Percentiles rank a stretch among this genome's conserved stretches.
These are phyloP conservation scores for Thelephora terrestris DNA, from an alignment of 1,284 basidiomycete genomes.

Conservation along the genomic window DNA sequence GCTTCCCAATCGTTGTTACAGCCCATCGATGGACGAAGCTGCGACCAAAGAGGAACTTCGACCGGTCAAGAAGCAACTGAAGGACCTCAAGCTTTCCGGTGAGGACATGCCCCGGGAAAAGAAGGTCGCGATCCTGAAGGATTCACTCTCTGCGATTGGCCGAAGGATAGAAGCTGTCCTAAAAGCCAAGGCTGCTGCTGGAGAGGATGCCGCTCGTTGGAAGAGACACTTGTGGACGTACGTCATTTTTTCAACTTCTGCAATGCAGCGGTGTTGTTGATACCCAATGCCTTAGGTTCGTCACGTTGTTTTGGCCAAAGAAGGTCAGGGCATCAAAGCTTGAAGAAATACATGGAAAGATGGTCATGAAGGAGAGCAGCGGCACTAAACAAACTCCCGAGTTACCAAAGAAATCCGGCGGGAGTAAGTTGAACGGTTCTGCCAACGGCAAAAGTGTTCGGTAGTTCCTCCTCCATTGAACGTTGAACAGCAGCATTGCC, in stretches of 20 bases:
- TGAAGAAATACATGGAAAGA: conserved; percentile 89
- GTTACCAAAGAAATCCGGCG: conserved; percentile 43
- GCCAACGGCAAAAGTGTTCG: neutral
- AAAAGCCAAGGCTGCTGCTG: conserved; percentile 61
- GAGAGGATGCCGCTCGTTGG: conserved; percentile 79
- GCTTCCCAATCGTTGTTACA: conserved; percentile 20
- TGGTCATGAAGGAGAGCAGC: conserved; percentile 69
- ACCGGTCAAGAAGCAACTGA: conserved; percentile 95
- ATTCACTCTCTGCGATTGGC: conserved; percentile 91
- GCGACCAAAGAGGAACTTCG: conserved; percentile 93
- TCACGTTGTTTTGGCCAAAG: conserved; percentile 95
- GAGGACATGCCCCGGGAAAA: conserved; percentile 89
- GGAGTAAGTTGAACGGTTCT: neutral
- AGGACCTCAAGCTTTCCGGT: conserved; percentile 88
- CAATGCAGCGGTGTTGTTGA: conserved; percentile 3
- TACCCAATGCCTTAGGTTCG: conserved; percentile 46
- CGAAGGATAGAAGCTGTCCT: conserved; percentile 85
- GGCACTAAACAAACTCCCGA: conserved; percentile 32
- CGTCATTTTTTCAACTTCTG: conserved; percentile 27
- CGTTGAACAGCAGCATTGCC: no score
- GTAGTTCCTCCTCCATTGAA: no score
- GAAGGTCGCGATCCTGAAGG: conserved; percentile 93
- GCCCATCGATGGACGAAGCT: conserved; percentile 93
- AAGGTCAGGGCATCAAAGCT: conserved; percentile 88
- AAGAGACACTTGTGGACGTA: conserved; percentile 93